A percentile compares a stretch with the other conserved stretches of the same genome.
Conservation (phyloP, 2,329 filamentous ascomycete species). For the Dryadomyces quercivorus region DNA sequence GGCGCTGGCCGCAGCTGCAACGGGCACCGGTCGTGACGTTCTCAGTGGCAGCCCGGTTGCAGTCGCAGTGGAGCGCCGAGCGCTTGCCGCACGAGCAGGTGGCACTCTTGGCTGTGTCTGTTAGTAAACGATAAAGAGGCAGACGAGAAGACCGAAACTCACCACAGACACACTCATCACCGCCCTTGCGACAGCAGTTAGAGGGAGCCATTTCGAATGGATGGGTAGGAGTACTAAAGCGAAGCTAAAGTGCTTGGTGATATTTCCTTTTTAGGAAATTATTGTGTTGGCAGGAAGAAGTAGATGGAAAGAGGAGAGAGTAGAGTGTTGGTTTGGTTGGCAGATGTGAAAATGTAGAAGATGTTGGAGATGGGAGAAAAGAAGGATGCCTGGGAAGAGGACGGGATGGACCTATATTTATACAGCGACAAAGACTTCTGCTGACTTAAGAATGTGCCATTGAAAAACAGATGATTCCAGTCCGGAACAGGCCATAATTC, state of each 20-base stretch:
- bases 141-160: slow-evolving; percentile 18
- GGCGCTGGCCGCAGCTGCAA: slow-evolving; percentile 74
- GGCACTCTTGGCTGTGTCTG: slow-evolving; percentile 45
- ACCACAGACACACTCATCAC: slow-evolving; percentile 44
- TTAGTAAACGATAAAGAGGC: neutral
- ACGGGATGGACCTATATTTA: neutral
- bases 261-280: neutral
- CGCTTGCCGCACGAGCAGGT: slow-evolving; percentile 86
- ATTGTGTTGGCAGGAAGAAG: neutral
- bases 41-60: slow-evolving; percentile 63
- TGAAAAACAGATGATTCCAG: slow-evolving; percentile 3
- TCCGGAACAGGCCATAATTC: slow-evolving; percentile 5
- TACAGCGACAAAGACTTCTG: neutral
- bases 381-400: neutral
- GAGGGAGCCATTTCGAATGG: slow-evolving; percentile 17
- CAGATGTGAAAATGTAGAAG: neutral
- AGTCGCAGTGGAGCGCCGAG: slow-evolving; percentile 75
- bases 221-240: neutral
- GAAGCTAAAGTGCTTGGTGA: neutral
- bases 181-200: slow-evolving; percentile 45
- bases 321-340: neutral
- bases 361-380: neutral
- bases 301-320: neutral
- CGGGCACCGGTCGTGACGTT: slow-evolving; percentile 61
- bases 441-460: neutral